Base-by-base conservation (phyloP, 2,329 filamentous ascomycete species). In the Sclerotinia glacialis region DNA sequence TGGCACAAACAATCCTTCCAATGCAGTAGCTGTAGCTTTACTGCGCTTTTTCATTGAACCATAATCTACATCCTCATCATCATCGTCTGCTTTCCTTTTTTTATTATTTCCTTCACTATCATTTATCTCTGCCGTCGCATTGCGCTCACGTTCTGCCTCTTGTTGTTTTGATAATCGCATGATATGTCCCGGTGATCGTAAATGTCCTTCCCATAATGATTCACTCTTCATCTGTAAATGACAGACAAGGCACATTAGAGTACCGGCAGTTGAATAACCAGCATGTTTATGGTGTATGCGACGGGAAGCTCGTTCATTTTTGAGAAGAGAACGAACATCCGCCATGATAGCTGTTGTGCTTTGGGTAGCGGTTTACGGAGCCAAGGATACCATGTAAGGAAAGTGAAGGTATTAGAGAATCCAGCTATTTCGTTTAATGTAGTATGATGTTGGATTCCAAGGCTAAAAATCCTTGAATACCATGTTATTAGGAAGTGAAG, bases 281-380 rank as follows among this genome's bases (percentile, higher is more conserved):
- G 89, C 88, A 72, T 89, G 82, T 5, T 89, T 86, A 72, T 92
- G 88, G 62, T 87, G 83, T 73, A 93, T 87, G 70, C 89, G 86
- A 67, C 92, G 87, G 69, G 89, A 85, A 66, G 87, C 86, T 71
- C 91, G 87, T 78, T 94, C 90, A 74, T 88, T 89, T 72, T 91
- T 90, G 67, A 96, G 84, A 59, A 96, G 85, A 46, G 90, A 86
- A 73, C 92, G 89, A 34, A 92, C 89, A 78, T 96, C 91, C 71
- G 91, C 83, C 90, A 95, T 94, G 37, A 21, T 52, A 50, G 18
- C 31, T 59, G 8, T 44, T 23, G 16, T 26, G 58, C 26, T 49
- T 12, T 26, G 16, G 12, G 2, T 26, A 5, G 5, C 4, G 28
- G 23, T 49, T 21, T 21, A 8, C 16, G 9, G 3, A 12, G 21